Evolutionary conservation across 2,329 filamentous ascomycete species (phyloP).

Genomic region (Epichloe aotearoae): DNA sequence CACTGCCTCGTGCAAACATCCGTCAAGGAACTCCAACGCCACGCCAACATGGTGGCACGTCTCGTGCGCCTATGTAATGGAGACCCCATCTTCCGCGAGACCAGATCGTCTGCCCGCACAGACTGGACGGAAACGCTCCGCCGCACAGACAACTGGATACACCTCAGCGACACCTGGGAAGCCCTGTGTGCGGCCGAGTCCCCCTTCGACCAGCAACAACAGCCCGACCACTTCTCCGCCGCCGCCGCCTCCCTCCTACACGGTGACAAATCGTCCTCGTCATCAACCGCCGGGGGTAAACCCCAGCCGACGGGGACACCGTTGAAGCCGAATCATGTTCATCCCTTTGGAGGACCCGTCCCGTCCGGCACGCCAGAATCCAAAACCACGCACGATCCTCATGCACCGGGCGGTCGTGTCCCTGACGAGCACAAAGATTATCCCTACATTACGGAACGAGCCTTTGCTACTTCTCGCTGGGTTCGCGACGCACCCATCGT

Average conservation of each 20-base stretch:
- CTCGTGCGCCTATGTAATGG: constrained; percentile 62
- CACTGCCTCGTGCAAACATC: constrained; percentile 73
- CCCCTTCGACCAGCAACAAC: background rate
- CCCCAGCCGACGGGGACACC: constrained; percentile 3
- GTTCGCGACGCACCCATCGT: constrained; percentile 43
- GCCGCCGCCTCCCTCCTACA: background rate
- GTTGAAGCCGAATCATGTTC: constrained; percentile 6
- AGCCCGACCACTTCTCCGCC: background rate
- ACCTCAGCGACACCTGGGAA: constrained; percentile 54
- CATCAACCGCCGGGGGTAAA: constrained; percentile 9
- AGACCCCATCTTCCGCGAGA: constrained; percentile 66
- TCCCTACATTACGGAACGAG: constrained; percentile 55
- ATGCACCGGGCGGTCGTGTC: background rate
- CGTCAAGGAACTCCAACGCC: constrained; percentile 60
- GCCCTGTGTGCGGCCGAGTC: constrained; percentile 41
- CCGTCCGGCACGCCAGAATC: background rate
- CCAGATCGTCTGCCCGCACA: constrained; percentile 55
- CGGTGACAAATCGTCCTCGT: constrained; percentile 25
- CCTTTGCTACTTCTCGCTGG: constrained; percentile 57
- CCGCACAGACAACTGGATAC: constrained; percentile 52
- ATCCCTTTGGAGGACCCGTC: background rate
- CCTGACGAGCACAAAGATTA: constrained; percentile 47
- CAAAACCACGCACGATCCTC: background rate
- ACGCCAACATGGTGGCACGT: constrained; percentile 70
- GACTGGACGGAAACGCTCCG: constrained; percentile 72